A percentile compares a stretch with the other conserved stretches of the same genome.
These are phyloP conservation scores for Mycena latifolia DNA, from an alignment of 768 basidiomycete species.

Conservation along the genomic window DNA sequence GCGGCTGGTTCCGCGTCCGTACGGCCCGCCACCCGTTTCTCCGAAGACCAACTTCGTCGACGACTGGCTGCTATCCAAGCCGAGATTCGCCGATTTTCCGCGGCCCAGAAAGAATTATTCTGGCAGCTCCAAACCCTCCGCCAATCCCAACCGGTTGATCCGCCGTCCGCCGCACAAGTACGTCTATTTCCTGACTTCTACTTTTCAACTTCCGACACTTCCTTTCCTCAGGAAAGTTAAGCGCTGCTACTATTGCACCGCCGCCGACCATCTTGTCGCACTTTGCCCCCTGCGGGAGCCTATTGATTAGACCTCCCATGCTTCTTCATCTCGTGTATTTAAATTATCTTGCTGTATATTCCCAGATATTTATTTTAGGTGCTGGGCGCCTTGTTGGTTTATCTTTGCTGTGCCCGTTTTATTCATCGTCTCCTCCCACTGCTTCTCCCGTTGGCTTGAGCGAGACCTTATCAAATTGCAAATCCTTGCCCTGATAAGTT, in stretches of 20 bases:
- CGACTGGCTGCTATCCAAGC: constrained; percentile 2
- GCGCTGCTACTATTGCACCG: background rate
- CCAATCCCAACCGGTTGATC: background rate
- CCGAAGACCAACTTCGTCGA: background rate
- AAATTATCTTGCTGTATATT: background rate
- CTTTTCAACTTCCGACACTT: background rate
- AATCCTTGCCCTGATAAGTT: background rate
- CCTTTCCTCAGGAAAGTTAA: background rate
- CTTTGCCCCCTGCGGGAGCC: background rate
- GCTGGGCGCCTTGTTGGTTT: too few species aligned
- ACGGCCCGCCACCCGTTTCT: background rate
- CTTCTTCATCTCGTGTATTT: background rate
- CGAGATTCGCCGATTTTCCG: background rate
- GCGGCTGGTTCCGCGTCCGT: background rate
- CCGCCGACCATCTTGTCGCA: background rate
- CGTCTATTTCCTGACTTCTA: too few species aligned
- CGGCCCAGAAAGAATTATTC: background rate
- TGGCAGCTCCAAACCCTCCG: constrained; percentile 9
- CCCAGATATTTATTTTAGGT: too few species aligned
- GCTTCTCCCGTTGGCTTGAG: too few species aligned
- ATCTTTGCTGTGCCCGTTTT: too few species aligned
- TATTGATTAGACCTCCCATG: background rate
- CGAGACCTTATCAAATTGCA: constrained; percentile 5
- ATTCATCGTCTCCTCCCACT: background rate
- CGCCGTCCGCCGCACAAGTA: background rate